Percentiles rank a stretch among this genome's conserved stretches.
phyloP scores from a whole-genome alignment of 768 basidiomycete species.

The Hygrocybe coccinea region DNA sequence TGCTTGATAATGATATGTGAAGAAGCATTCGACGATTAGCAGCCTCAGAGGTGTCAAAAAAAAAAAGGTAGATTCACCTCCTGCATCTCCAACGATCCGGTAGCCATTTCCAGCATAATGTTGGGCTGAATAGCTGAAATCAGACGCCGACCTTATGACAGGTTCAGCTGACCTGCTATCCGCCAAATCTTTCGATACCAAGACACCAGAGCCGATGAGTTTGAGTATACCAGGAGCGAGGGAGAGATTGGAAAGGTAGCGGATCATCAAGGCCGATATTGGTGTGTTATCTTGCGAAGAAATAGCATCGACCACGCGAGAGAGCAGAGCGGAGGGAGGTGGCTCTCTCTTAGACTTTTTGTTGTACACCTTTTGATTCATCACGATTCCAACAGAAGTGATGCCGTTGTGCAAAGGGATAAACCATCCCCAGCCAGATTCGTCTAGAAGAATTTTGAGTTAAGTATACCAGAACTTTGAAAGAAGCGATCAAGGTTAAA shows the following conservation, averaged over 20 bases:
- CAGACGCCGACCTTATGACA: conserved; percentile 49
- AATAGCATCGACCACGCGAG: not conserved
- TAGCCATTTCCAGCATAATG: conserved; percentile 51
- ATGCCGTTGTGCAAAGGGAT: conserved; percentile 50
- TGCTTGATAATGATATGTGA: conserved; percentile 29
- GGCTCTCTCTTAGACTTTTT: conserved; percentile 24
- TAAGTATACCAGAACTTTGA: not conserved
- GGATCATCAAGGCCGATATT: conserved; percentile 29
- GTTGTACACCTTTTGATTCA: conserved; percentile 35
- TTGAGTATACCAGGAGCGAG: conserved; percentile 45
- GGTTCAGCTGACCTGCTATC: not conserved
- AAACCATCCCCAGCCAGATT: conserved; percentile 53
- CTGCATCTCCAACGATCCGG: conserved; percentile 64
- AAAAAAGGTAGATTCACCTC: conserved; percentile 25
- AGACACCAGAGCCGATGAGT: conserved; percentile 38
- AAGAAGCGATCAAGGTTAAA: not conserved
- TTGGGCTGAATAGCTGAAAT: conserved; percentile 62
- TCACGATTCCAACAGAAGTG: conserved; percentile 47
- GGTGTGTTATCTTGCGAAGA: not conserved
- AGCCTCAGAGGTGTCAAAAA: no score
- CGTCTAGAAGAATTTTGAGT: conserved; percentile 30
- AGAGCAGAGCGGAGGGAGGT: not conserved
- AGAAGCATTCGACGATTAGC: conserved; percentile 5
- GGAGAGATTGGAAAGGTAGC: conserved; percentile 42
- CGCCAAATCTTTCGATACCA: conserved; percentile 21